Evolutionary conservation across 768 basidiomycete genomes (phyloP).

Genomic region (Fistulinella prunicolor): DNA sequence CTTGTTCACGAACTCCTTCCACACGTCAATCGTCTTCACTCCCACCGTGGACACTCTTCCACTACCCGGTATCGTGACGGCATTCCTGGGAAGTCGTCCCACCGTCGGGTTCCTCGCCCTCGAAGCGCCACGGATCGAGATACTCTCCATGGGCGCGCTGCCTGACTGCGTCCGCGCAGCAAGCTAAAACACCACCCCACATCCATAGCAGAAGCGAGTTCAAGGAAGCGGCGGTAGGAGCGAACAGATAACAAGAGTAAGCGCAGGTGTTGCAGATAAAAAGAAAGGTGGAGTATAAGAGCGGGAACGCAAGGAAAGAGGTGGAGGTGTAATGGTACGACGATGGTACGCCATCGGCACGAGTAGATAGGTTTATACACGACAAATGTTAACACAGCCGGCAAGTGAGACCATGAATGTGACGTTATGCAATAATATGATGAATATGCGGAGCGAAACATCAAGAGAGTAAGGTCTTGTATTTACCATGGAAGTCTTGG

Average conservation of each 20-base stretch:
- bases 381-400: conserved; percentile 11
- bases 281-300: conserved; percentile 4
- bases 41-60: conserved; percentile 21
- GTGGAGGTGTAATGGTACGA: conserved; percentile 6
- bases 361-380: conserved; percentile 17
- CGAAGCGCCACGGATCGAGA: conserved; percentile 67
- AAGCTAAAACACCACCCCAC: conserved; percentile 34
- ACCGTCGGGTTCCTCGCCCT: conserved; percentile 40
- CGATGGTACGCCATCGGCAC: conserved; percentile 15
- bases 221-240: conserved; percentile 25
- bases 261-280: conserved; percentile 30
- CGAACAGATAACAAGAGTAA: conserved; percentile 36
- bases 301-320: conserved; percentile 6
- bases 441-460: conserved; percentile 26
- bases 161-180: conserved; percentile 38
- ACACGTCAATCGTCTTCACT: conserved; percentile 56
- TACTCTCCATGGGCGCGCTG: conserved; percentile 43
- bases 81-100: conserved; percentile 61
- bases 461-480: conserved; percentile 37
- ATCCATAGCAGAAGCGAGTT: conserved; percentile 19
- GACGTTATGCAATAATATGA: conserved; percentile 26
- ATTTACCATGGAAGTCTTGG: conserved; percentile 67
- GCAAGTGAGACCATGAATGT: conserved; percentile 12
- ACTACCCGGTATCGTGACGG: conserved; percentile 33
- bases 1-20: conserved; percentile 70